Evolutionary conservation across 768 basidiomycete species (phyloP), one percentile per base, ranked within the genome.

Genomic region (Auricularia cornea): DNA sequence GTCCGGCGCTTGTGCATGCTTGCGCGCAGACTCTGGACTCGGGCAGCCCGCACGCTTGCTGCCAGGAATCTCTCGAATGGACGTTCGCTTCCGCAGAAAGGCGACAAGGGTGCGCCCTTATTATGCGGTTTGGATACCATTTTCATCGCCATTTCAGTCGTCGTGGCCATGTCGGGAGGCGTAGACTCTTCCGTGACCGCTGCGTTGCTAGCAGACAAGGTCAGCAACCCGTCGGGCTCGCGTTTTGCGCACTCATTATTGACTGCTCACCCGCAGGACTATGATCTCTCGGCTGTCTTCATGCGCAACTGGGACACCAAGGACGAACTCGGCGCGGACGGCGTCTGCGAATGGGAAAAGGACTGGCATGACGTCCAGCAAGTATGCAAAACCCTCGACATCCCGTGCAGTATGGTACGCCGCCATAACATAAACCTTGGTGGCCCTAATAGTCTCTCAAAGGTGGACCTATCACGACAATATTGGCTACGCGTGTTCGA

Each of bases 251-350:
- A 40, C 56, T 6, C 3, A 20, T 48, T 5, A 48, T 28, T 38
- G 35, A 38, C 35, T 38, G 52, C n/a, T n/a, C n/a, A n/a, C n/a
- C n/a, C n/a, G n/a, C 65, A 93, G 89, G 87, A 89, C 65, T 89
- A 85, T 66, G 86, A 94, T 69, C 79, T 96, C 2, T 89, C 89
- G 44, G 92, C 92, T 3, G 82, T 97, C 1, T 98, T 88, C 73
- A 98, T 98, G 95, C 84, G 92, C 26, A 98, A 98, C 64, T 98
- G 95, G 95, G 90, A 93, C 68, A 89, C 88, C 2, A 80, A 87
- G 44, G 90, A 94, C 69, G 92, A 94, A 74, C 84, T 80, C 29
- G 88, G 84, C 20, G 82, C 85, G 0, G 90, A 90, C 70, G 80
- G 78, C n/a, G 89, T 90, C 3, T 98, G 95, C 68, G 92, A 94